A percentile compares a stretch with the other conserved stretches of the same genome.
Evolutionary conservation across 106 monocot species (phyloP).

Genomic region (Vanilla planifolia): DNA sequence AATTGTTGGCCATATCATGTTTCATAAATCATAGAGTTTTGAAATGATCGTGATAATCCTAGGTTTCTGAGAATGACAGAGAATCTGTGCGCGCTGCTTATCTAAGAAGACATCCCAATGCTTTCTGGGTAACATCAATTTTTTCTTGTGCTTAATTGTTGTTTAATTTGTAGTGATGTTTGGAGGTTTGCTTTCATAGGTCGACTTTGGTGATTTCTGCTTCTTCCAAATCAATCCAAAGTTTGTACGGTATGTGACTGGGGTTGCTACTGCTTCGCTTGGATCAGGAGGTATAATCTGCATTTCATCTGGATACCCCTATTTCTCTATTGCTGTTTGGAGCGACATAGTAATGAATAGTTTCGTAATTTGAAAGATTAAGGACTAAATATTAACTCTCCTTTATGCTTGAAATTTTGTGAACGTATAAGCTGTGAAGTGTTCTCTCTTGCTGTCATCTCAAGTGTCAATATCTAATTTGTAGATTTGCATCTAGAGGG

Average conservation of each 20-base stretch:
- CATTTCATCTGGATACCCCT: neutral
- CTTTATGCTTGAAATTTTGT: no score
- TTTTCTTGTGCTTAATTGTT: neutral
- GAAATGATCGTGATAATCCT: neutral
- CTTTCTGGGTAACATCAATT: conserved; percentile 88
- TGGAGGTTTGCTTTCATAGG: conserved; percentile 27
- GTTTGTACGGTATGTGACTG: conserved; percentile 72
- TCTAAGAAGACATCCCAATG: conserved; percentile 72
- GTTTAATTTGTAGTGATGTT: conserved; percentile 6
- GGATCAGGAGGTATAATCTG: conserved; percentile 74
- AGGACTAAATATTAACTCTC: no score
- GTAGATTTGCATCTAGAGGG: no score
- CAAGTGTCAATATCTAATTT: no score
- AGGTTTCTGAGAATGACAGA: conserved; percentile 60
- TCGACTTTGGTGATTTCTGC: conserved; percentile 88
- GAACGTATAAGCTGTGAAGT: no score
- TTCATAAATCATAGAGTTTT: no score
- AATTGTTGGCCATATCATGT: neutral
- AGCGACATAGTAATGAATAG: neutral
- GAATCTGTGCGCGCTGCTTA: conserved; percentile 59
- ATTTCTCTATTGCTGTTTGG: neutral
- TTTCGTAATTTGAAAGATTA: neutral
- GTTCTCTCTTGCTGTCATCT: no score
- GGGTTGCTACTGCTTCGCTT: conserved; percentile 83
- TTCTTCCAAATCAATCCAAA: conserved; percentile 78